phyloP scores from a whole-genome alignment of 2,329 filamentous ascomycete genomes.

The Apiospora aurea region DNA sequence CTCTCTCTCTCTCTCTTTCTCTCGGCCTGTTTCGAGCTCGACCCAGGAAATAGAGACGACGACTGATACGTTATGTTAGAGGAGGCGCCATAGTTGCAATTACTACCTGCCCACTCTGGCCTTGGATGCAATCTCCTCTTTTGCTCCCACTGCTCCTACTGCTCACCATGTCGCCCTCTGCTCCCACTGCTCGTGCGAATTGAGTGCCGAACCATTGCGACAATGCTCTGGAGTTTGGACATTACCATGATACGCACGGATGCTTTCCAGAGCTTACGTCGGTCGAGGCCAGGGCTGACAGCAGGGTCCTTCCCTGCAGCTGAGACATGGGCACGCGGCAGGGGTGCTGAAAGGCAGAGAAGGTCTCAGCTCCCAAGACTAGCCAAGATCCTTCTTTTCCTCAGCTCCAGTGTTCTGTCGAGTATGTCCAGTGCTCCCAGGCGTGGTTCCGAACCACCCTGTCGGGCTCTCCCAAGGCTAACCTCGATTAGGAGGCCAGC shows the following conservation, averaged over 20 bases:
- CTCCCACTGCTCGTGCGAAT: not conserved
- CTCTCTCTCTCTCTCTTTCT: not conserved
- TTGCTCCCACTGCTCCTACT: not conserved
- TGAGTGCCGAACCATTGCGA: not conserved
- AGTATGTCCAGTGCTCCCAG: no score
- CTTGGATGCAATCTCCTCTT: not conserved
- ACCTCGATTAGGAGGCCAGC: not conserved
- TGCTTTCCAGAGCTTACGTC: slow-evolving; percentile 1
- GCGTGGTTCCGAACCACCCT: not conserved
- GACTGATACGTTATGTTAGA: no score
- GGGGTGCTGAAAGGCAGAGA: not conserved
- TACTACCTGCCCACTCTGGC: not conserved
- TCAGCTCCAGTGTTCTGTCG: not conserved
- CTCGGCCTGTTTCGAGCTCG: not conserved
- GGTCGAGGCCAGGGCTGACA: not conserved
- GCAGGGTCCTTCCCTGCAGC: not conserved
- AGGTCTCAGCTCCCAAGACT: not conserved
- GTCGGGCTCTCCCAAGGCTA: not conserved
- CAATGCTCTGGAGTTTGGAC: not conserved
- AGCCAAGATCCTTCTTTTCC: not conserved
- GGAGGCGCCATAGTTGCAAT: no score
- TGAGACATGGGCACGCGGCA: not conserved
- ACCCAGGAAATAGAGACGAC: no score
- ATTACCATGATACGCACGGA: slow-evolving; percentile 1
- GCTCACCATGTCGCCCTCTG: no score